Base-by-base conservation (phyloP, 2,329 filamentous ascomycete genomes). In the Aspergillus neoniger region DNA sequence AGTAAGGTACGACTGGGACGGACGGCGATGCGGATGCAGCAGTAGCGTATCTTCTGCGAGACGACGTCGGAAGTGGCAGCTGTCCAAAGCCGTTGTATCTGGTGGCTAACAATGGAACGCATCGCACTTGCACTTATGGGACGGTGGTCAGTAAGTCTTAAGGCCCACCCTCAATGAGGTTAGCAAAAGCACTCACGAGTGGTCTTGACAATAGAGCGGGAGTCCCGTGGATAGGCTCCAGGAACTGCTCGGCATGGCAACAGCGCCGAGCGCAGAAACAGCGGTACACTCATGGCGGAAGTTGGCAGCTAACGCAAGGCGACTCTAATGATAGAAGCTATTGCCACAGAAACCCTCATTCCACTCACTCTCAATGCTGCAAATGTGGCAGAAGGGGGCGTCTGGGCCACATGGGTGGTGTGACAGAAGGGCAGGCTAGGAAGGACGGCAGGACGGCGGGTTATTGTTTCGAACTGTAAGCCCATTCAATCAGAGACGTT, bases 1-100 rank as follows among this genome's bases (percentile, higher is more conserved):
- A 80, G 74, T 92, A 96, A 0, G 91, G 90, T 23, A 74, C 70
- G 43, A 69, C 65, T 3, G 72, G 58, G 3, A 71, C 67, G 12
- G 61, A 58, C 7, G 70, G 65, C 19, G 68, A 62, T 19, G 67
- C 48, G 10, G 70, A 60, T 49, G 63, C 57, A 48, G 65, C 67
- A 53, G 65, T 70, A 10, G 70, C 68, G 28, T 65, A 60, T 58
- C 68, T 64, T 48, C 64, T 69, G 38, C 64, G 47, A 19, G 60
- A 30, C 62, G 65, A 68, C 62, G 44, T 60, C 12, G 65, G 57
- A 30, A 55, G 32, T 36, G 55, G 54, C 8, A 57, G 10, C 23
- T 54, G 54, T 6, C 44, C 38, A 25, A 41, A 53, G 48, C 60
- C 59, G 28, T 56, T 62, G 17, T 49, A 52, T 17, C 61, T 64